These are phyloP conservation scores for Agrocybe pediades DNA, from an alignment of 768 basidiomycete species.

Conservation along the genomic window DNA sequence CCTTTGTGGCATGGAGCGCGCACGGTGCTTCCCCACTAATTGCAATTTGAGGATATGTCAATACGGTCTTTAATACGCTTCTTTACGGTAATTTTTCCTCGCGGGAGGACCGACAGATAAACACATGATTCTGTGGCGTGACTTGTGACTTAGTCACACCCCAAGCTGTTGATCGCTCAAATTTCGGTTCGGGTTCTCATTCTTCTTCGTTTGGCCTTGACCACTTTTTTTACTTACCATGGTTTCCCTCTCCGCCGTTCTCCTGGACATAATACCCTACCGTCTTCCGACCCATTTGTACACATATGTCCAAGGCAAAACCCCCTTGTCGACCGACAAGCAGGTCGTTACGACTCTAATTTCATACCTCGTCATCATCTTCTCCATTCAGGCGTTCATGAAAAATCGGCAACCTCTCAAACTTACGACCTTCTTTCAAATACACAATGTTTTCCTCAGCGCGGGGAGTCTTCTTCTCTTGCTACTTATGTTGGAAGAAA, in stretches of 20 bases:
- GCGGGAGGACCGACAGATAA: slow-evolving; percentile 1
- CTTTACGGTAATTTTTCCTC: not conserved
- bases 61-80: too few relatives aligned
- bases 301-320: slow-evolving; percentile 70
- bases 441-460: slow-evolving; percentile 89
- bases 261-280: slow-evolving; percentile 59
- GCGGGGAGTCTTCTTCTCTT: slow-evolving; percentile 83
- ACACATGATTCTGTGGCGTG: slow-evolving; percentile 21
- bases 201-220: slow-evolving; percentile 23
- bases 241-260: slow-evolving; percentile 74
- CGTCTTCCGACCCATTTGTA: slow-evolving; percentile 58
- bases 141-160: slow-evolving; percentile 28
- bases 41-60: too few relatives aligned
- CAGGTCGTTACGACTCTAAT: slow-evolving; percentile 70
- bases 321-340: slow-evolving; percentile 82
- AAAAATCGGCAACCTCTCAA: slow-evolving; percentile 70
- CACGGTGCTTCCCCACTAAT: too few relatives aligned
- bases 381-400: slow-evolving; percentile 84
- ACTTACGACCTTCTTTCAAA: slow-evolving; percentile 83
- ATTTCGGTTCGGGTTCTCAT: slow-evolving; percentile 23
- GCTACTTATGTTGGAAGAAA: slow-evolving; percentile 89
- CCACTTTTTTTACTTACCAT: slow-evolving; percentile 40
- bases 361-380: slow-evolving; percentile 87
- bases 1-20: too few relatives aligned
- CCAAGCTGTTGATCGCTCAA: slow-evolving; percentile 27